These are phyloP conservation scores for Eurotiales sp. DNA, from an alignment of 2,329 filamentous ascomycete genomes.

Conservation along the genomic window DNA sequence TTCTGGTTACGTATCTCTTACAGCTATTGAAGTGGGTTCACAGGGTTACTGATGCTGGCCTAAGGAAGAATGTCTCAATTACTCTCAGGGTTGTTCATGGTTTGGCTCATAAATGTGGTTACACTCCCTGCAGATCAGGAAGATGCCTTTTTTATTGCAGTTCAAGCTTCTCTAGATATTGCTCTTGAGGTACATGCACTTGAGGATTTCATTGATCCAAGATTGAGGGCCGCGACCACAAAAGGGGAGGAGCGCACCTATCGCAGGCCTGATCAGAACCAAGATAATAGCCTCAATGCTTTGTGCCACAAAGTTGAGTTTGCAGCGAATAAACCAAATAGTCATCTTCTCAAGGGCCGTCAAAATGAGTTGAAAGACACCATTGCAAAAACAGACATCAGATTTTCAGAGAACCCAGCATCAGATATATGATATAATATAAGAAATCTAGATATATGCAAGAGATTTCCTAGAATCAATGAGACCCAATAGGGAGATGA, in stretches of 20 bases:
- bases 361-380: neutral
- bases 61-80: neutral
- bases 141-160: neutral
- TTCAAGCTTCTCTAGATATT: neutral
- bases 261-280: neutral
- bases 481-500: too few relatives aligned
- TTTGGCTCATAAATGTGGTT: neutral
- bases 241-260: neutral
- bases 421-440: too few relatives aligned
- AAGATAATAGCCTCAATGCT: neutral
- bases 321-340: neutral
- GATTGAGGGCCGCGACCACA: neutral
- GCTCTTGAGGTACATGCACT: neutral
- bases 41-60: too few relatives aligned
- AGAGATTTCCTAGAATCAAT: too few relatives aligned
- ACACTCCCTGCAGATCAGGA: neutral
- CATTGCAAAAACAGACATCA: constrained; percentile 1
- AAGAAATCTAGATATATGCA: too few relatives aligned
- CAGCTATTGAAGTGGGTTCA: too few relatives aligned
- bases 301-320: neutral
- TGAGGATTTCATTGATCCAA: neutral
- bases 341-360: neutral
- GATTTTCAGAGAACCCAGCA: too few relatives aligned
- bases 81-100: neutral
- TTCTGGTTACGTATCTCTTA: neutral